Evolutionary conservation across 2,329 filamentous ascomycete genomes (phyloP).

Genomic region (Pyrenochaeta sp.): DNA sequence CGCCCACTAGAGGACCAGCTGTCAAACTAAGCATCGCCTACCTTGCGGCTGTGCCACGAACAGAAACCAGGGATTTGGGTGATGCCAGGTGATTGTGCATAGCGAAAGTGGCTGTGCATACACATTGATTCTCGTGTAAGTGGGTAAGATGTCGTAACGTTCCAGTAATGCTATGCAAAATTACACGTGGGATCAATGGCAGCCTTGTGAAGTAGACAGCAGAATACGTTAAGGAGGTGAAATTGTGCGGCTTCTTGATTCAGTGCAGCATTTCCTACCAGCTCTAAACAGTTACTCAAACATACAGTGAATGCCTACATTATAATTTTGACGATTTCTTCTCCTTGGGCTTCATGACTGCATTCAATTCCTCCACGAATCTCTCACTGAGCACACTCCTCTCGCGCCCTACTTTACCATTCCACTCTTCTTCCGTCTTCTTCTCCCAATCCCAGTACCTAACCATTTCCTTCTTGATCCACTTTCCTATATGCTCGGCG

Average conservation of each 20-base stretch:
- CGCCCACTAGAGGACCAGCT: neutral
- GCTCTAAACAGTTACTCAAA: neutral
- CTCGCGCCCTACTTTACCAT: conserved; percentile 35
- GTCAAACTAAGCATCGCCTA: neutral
- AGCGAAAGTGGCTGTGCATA: neutral
- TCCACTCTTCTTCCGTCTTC: conserved; percentile 44
- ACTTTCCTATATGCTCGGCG: conserved; percentile 61
- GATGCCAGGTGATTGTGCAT: neutral
- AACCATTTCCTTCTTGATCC: conserved; percentile 50
- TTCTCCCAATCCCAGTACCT: conserved; percentile 48
- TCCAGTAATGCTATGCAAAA: too few relatives aligned
- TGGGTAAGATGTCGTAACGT: too few relatives aligned
- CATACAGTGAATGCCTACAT: neutral
- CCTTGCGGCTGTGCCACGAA: neutral
- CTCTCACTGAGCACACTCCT: conserved; percentile 37
- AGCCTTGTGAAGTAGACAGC: too few relatives aligned
- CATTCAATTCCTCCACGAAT: conserved; percentile 41
- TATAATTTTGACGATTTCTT: conserved; percentile 37
- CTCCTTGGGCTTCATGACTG: conserved; percentile 20
- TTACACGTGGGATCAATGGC: too few relatives aligned
- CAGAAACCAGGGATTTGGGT: neutral
- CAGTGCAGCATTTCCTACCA: neutral
- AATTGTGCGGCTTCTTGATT: neutral
- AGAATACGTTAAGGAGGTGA: neutral
- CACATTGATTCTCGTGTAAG: neutral